A percentile compares a stretch with the other conserved stretches of the same genome.
These are phyloP conservation scores for Areca catechu DNA, from an alignment of 176 grass and related monocot genomes.

Conservation along the genomic window DNA sequence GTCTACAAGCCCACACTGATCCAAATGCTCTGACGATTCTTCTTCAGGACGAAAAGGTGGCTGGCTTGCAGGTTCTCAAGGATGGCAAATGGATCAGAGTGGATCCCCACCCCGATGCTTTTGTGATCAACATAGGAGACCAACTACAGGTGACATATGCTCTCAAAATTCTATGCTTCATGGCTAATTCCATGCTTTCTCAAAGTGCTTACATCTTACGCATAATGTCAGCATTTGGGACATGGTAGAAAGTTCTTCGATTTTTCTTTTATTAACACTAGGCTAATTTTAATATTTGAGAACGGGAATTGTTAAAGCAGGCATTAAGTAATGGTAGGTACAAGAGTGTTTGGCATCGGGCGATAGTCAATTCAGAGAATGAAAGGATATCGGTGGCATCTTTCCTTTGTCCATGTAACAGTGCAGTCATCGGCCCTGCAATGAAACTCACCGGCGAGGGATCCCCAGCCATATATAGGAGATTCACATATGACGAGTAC, in stretches of 20 bases:
- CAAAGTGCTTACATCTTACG: too few relatives aligned
- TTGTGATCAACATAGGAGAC: slow-evolving; percentile 74
- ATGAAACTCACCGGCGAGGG: slow-evolving; percentile 40
- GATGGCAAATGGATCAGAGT: slow-evolving; percentile 61
- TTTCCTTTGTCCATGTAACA: slow-evolving; percentile 74
- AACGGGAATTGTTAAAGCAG: slow-evolving; percentile 13
- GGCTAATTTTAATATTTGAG: too few relatives aligned
- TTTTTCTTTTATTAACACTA: too few relatives aligned
- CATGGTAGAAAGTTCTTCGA: too few relatives aligned
- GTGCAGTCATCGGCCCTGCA: slow-evolving; percentile 43
- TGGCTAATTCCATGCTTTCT: too few relatives aligned
- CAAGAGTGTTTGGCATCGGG: slow-evolving; percentile 74
- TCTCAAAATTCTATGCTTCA: too few relatives aligned
- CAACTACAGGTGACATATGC: slow-evolving; percentile 56
- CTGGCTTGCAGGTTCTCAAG: slow-evolving; percentile 61
- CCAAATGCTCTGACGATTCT: slow-evolving; percentile 86
- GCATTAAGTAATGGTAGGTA: slow-evolving; percentile 74
- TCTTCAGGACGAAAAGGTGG: slow-evolving; percentile 58
- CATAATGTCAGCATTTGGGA: too few relatives aligned
- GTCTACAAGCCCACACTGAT: slow-evolving; percentile 72
- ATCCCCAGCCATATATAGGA: slow-evolving; percentile 45
- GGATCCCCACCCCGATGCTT: slow-evolving; percentile 42
- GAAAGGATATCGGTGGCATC: slow-evolving; percentile 69
- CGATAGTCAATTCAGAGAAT: slow-evolving; percentile 52
- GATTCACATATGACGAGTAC: slow-evolving; percentile 74